Base-by-base conservation (phyloP, 1,139 yeast genomes). In the Suhomyces anneliseae region DNA sequence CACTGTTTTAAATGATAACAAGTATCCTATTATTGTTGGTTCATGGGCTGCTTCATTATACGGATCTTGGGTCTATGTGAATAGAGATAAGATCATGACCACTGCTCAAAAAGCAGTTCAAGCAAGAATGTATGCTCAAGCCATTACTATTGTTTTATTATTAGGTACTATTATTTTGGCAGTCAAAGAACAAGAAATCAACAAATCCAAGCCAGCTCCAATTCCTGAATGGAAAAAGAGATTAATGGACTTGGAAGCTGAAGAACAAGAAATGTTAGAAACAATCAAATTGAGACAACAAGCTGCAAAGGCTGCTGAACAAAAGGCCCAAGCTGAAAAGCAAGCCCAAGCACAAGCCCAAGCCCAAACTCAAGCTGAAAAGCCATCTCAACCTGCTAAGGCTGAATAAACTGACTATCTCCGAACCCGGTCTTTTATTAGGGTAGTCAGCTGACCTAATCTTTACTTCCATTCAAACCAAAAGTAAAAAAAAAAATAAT, bases 71-170 rank as follows among this genome's bases (percentile, higher is more conserved):
- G 81, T 74, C 47, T 61, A 74, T 42, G 90, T 89, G 45, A 86
- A 88, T 72, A 80, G 79, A 57, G 96, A 90, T 68, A 85, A 83
- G 57, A 76, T 83, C 66, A 77, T 90, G 84, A 80, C 90, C 49
- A 80, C 79, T 50, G 72, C 96, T 6, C 97, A 90, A 69, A 90
- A 90, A 68, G 83, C 89, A 35, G 96, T 88, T 31, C 95, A 87
- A 66, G 96, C 96, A 29, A 85, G 96, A 79, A 90, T 89, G 86
- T 89, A 88, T 64, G 96, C 97, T 8, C 96, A 90, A 68, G 90
- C 87, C 53, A 71, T 88, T 51, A 83, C 92, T 3, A 86, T 85
- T 48, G 74, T 78, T 11, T 70, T 87, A 51, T 70, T 85, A 55
- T 68, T 86, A 53, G 86, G 82, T 33, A 80, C 90, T 2, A 75